A percentile compares a stretch with the other conserved stretches of the same genome.
Conservation (phyloP, 306 rosid species). For the Pyrus bretschneideri region DNA sequence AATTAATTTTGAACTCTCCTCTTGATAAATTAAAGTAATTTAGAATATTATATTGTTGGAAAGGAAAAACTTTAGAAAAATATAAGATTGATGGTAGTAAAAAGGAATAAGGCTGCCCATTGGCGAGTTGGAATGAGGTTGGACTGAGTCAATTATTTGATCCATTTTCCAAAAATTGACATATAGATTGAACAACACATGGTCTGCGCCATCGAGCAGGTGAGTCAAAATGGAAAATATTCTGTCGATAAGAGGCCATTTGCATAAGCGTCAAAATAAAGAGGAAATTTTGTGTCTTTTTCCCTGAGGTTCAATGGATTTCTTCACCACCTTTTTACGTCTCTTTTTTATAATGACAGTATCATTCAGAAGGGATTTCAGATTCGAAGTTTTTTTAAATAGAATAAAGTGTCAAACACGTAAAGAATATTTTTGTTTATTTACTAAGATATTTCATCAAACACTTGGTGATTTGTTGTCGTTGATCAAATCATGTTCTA, state of each 20-base stretch:
- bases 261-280: neutral
- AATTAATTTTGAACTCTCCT: too few relatives aligned
- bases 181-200: neutral
- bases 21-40: too few relatives aligned
- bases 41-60: too few relatives aligned
- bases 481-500: too few relatives aligned
- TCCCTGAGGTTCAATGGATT: neutral
- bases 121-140: neutral
- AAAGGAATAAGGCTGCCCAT: neutral
- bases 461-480: rapidly evolving
- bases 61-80: too few relatives aligned
- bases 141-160: neutral
- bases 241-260: neutral
- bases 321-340: neutral
- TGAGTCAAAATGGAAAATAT: neutral
- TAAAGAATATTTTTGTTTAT: too few relatives aligned
- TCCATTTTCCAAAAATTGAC: neutral
- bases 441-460: rapidly evolving
- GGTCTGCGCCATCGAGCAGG: too few relatives aligned
- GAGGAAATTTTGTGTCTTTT: neutral
- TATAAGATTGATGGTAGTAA: neutral
- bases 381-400: too few relatives aligned
- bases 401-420: too few relatives aligned
- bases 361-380: neutral
- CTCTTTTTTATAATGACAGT: neutral